These are phyloP conservation scores for Litsea cubeba DNA, from an alignment of 164 flowering plant species.

Conservation along the genomic window DNA sequence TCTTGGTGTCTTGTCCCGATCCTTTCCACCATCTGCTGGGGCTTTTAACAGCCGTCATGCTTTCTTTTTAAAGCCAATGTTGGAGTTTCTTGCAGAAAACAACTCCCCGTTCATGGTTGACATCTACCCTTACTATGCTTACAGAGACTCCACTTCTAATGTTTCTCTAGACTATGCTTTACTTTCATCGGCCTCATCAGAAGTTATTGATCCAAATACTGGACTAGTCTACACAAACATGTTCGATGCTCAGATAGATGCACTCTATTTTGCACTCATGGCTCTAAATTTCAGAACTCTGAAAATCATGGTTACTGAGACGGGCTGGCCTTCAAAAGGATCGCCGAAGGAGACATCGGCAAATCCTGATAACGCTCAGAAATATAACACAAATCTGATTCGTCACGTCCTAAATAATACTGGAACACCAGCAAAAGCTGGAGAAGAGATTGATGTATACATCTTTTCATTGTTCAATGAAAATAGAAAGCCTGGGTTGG, in stretches of 20 bases:
- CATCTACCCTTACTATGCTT: constrained; percentile 89
- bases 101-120: constrained; percentile 90
- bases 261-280: constrained; percentile 69
- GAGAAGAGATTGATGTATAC: constrained; percentile 66
- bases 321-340: constrained; percentile 98
- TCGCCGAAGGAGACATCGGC: constrained; percentile 85
- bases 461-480: constrained; percentile 91
- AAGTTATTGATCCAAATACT: constrained; percentile 88
- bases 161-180: constrained; percentile 83
- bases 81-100: constrained; percentile 83
- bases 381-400: constrained; percentile 77
- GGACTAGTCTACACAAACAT: constrained; percentile 83
- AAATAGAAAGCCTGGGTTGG: constrained; percentile 85
- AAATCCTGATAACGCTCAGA: constrained; percentile 81
- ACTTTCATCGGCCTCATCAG: constrained; percentile 43
- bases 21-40: constrained; percentile 97
- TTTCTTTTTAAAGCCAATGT: constrained; percentile 57
- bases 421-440: constrained; percentile 89
- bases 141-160: constrained; percentile 54
- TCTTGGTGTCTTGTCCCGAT: constrained; percentile 77
- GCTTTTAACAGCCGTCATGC: constrained; percentile 71
- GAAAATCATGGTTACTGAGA: constrained; percentile 80
- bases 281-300: constrained; percentile 72
- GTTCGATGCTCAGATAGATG: constrained; percentile 96
- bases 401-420: constrained; percentile 69